A percentile compares a stretch with the other conserved stretches of the same genome.
Evolutionary conservation across 225 moss, liverwort and hornwort species (phyloP).

Genomic region (Sphagnum tenellum): DNA sequence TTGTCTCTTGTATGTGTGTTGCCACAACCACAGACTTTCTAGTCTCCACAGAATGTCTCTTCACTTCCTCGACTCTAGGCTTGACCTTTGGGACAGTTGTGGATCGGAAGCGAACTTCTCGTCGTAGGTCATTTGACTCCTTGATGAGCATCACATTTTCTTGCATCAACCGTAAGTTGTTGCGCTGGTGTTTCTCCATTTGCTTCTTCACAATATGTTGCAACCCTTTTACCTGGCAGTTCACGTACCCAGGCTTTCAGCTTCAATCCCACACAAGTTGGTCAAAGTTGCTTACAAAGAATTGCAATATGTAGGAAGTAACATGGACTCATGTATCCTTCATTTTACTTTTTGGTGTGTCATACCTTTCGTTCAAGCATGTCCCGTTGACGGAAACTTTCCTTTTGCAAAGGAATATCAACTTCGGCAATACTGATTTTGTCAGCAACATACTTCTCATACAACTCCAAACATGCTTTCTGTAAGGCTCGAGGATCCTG

Average conservation of each 20-base stretch:
- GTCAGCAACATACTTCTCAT: conserved; percentile 67
- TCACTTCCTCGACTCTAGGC: neutral
- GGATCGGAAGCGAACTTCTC: conserved; percentile 13
- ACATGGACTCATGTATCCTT: neutral
- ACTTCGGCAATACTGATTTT: conserved; percentile 41
- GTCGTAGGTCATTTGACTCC: conserved; percentile 42
- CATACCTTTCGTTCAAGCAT: conserved; percentile 57
- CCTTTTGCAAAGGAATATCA: conserved; percentile 40
- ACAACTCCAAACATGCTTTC: conserved; percentile 41
- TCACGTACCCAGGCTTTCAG: neutral
- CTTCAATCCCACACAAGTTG: neutral
- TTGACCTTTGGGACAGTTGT: conserved; percentile 1
- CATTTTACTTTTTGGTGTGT: too few relatives aligned
- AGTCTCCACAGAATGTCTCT: neutral
- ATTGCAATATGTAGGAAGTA: neutral
- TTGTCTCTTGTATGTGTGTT: neutral
- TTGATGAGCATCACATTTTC: conserved; percentile 58
- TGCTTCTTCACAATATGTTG: conserved; percentile 49
- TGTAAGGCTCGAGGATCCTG: conserved; percentile 57
- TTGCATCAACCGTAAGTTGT: conserved; percentile 52
- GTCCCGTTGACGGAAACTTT: conserved; percentile 49
- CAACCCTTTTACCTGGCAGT: conserved; percentile 47
- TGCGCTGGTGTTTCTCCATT: conserved; percentile 46
- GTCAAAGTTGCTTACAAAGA: neutral
- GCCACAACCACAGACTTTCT: neutral